Conservation (phyloP, 352 stramenopile species). For the Globisporangium parvum region DNA sequence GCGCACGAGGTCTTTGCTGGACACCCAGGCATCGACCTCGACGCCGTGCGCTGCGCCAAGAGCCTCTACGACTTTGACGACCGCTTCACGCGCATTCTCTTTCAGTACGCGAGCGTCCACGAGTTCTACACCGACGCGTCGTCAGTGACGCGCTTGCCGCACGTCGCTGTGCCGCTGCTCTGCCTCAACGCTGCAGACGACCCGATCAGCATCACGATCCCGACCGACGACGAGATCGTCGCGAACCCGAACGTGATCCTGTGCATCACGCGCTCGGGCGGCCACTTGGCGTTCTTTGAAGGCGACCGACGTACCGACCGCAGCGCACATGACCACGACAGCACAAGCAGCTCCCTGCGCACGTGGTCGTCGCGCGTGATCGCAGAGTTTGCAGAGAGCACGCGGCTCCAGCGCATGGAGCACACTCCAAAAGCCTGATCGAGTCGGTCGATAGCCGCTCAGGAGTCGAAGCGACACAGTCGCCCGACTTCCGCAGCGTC, state of each 20-base stretch:
- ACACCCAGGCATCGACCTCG: slow-evolving; percentile 39
- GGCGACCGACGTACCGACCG: slow-evolving; percentile 3
- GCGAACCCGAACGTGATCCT: slow-evolving; percentile 44
- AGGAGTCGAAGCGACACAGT: too few species aligned
- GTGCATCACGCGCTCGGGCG: slow-evolving; percentile 37
- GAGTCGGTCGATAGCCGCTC: too few species aligned
- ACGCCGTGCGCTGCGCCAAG: slow-evolving; percentile 23
- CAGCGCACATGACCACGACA: slow-evolving; percentile 2
- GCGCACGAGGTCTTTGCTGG: slow-evolving; percentile 47
- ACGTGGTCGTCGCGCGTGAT: slow-evolving; percentile 35
- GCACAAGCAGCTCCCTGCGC: slow-evolving; percentile 1
- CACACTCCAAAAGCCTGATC: neutral
- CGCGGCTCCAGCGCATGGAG: slow-evolving; percentile 8
- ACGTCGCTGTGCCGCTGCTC: slow-evolving; percentile 36
- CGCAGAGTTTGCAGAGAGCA: slow-evolving; percentile 30
- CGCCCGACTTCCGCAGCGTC: too few species aligned
- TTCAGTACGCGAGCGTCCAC: slow-evolving; percentile 40
- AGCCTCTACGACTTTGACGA: slow-evolving; percentile 62
- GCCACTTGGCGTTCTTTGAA: slow-evolving; percentile 45
- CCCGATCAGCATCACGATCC: slow-evolving; percentile 35
- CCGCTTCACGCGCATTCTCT: slow-evolving; percentile 47
- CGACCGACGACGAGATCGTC: slow-evolving; percentile 20
- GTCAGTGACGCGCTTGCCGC: slow-evolving; percentile 24
- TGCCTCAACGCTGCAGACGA: slow-evolving; percentile 50
- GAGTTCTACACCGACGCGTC: slow-evolving; percentile 43